These are phyloP conservation scores for Kazachstania bromeliacearum DNA, from an alignment of 805 yeast genomes.

Conservation along the genomic window DNA sequence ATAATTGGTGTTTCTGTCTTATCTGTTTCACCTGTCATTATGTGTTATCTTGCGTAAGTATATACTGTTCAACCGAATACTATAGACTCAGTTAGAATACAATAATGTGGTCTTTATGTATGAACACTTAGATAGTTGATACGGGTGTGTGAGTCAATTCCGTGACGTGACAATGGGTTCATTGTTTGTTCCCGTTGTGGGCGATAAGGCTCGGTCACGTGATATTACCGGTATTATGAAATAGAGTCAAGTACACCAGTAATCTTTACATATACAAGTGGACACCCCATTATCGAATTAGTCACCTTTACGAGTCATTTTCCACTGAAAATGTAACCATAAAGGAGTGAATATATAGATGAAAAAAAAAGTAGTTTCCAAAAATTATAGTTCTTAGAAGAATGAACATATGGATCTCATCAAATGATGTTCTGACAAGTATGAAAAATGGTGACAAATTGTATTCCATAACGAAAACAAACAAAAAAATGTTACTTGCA, in stretches of 20 bases:
- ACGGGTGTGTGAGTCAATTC: too few relatives aligned
- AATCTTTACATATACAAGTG: not conserved
- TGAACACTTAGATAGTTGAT: not conserved
- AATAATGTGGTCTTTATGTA: not conserved
- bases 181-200: too few relatives aligned
- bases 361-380: not conserved
- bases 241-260: not conserved
- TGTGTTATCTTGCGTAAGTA: not conserved
- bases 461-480: too few relatives aligned
- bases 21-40: conserved; percentile 15
- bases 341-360: not conserved
- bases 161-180: not conserved
- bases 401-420: too few relatives aligned
- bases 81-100: too few relatives aligned
- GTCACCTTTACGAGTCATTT: not conserved
- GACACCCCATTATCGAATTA: not conserved
- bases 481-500: too few relatives aligned
- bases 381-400: too few relatives aligned
- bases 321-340: not conserved
- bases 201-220: not conserved
- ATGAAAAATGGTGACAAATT: too few relatives aligned
- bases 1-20: conserved; percentile 28
- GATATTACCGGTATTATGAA: not conserved
- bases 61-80: not conserved
- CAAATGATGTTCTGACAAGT: too few relatives aligned